Conservation (phyloP, 176 grass and related monocot species). For the Urochloa ruziziensis region DNA sequence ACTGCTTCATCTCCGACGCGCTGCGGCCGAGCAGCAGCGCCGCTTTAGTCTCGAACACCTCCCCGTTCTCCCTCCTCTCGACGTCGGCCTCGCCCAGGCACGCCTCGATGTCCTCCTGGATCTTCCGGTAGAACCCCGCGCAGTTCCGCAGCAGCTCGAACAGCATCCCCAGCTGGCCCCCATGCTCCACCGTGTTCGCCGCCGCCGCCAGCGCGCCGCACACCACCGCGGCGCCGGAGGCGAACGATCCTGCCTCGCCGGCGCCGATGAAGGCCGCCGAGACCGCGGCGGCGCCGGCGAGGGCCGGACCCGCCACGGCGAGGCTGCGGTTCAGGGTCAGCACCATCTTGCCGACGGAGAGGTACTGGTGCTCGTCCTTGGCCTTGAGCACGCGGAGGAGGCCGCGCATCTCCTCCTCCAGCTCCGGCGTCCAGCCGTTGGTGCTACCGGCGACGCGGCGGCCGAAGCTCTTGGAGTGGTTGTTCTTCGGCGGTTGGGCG, state of each 20-base stretch:
- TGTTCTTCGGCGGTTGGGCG: no score
- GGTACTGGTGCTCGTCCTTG: conserved; percentile 46
- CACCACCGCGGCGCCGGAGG: neutral
- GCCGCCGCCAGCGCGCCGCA: conserved; percentile 39
- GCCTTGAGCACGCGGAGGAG: conserved; percentile 33
- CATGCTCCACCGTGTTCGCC: conserved; percentile 50
- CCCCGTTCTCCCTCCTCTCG: conserved; percentile 52
- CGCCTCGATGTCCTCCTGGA: conserved; percentile 56
- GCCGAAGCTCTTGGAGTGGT: no score
- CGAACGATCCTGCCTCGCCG: conserved; percentile 1
- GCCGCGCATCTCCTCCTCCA: conserved; percentile 57
- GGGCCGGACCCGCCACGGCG: conserved; percentile 30
- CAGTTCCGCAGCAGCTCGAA: conserved; percentile 51
- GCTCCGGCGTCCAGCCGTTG: conserved; percentile 52
- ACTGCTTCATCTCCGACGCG: conserved; percentile 25
- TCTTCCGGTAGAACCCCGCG: conserved; percentile 41
- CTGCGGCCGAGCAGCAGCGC: conserved; percentile 48
- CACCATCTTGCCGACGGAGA: conserved; percentile 15
- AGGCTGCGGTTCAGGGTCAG: neutral
- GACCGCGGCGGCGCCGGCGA: conserved; percentile 30
- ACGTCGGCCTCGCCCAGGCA: conserved; percentile 32
- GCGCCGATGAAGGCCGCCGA: conserved; percentile 31
- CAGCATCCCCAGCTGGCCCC: conserved; percentile 53
- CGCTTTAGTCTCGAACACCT: conserved; percentile 52
- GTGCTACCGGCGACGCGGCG: neutral